Evolutionary conservation across 495 filamentous ascomycete species (phyloP).

Genomic region (Filosporella fistucella): DNA sequence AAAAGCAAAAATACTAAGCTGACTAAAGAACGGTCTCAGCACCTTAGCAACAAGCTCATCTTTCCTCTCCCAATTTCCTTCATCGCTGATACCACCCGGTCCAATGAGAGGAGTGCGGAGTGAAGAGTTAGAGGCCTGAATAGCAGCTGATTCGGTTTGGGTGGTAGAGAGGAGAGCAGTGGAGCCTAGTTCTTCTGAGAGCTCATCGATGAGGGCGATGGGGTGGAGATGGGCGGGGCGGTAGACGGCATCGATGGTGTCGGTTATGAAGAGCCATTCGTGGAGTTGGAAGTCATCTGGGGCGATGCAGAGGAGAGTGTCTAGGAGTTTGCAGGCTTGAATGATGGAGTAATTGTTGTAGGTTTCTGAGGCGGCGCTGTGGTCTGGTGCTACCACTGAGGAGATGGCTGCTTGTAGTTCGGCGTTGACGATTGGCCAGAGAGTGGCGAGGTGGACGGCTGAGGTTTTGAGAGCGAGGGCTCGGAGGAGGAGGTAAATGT

Average conservation of each 20-base stretch:
- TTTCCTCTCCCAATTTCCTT: conserved; percentile 46
- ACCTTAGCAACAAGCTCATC: conserved; percentile 72
- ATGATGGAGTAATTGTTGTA: conserved; percentile 72
- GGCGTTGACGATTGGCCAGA: conserved; percentile 87
- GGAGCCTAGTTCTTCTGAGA: conserved; percentile 71
- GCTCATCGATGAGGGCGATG: conserved; percentile 76
- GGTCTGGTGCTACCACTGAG: conserved; percentile 63
- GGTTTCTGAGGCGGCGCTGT: conserved; percentile 56
- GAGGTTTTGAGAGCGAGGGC: conserved; percentile 74
- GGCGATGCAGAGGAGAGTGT: conserved; percentile 73
- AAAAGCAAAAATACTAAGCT: conserved; percentile 86
- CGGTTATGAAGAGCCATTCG: conserved; percentile 95
- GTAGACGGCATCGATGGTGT: conserved; percentile 96
- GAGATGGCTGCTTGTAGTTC: conserved; percentile 82
- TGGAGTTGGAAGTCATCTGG: conserved; percentile 95
- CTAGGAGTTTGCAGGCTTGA: conserved; percentile 90
- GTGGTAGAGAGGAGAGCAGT: conserved; percentile 26
- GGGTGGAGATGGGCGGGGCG: conserved; percentile 67
- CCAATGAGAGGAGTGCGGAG: conserved; percentile 42
- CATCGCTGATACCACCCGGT: conserved; percentile 42
- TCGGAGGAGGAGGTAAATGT: conserved; percentile 84
- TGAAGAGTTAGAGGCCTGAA: conserved; percentile 14
- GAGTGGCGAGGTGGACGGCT: conserved; percentile 66
- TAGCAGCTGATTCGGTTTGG: conserved; percentile 19
- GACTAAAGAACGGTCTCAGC: conserved; percentile 82